Conservation (phyloP, 1,284 basidiomycete species). For the Cutaneotrichosporon arboriforme region DNA sequence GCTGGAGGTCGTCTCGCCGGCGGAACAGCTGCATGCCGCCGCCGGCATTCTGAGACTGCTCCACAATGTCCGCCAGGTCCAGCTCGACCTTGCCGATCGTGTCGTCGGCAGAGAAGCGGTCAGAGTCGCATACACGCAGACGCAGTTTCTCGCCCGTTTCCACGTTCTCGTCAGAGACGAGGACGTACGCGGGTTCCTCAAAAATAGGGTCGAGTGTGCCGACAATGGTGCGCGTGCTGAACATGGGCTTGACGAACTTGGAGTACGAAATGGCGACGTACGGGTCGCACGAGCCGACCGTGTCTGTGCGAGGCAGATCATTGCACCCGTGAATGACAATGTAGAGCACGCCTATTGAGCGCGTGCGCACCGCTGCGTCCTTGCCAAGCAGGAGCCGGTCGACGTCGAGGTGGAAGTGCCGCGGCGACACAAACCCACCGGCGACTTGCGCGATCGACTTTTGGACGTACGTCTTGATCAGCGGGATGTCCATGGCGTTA, state of each 20-base stretch:
- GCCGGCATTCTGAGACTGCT: constrained; percentile 20
- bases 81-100: constrained; percentile 47
- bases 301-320: constrained; percentile 40
- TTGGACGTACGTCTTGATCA: constrained; percentile 43
- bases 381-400: constrained; percentile 45
- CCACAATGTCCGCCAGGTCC: constrained; percentile 45
- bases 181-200: constrained; percentile 46
- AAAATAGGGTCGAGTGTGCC: constrained; percentile 40
- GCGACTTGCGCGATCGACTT: constrained; percentile 44
- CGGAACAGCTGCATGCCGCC: constrained; percentile 22
- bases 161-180: constrained; percentile 40
- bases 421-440: constrained; percentile 41
- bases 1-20: constrained; percentile 29
- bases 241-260: constrained; percentile 46
- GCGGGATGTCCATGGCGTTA: constrained; percentile 47
- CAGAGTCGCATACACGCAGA: constrained; percentile 46
- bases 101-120: constrained; percentile 50
- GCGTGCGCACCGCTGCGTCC: constrained; percentile 34
- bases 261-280: constrained; percentile 42
- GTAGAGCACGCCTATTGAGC: constrained; percentile 43
- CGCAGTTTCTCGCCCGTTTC: constrained; percentile 43
- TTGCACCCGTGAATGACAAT: constrained; percentile 40
- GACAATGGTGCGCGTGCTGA: constrained; percentile 44
- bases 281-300: constrained; percentile 45
- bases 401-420: constrained; percentile 44